Evolutionary conservation across 1,139 yeast genomes (phyloP), one percentile per base, ranked within the genome.

Genomic region (Debaryomyces sp.): DNA sequence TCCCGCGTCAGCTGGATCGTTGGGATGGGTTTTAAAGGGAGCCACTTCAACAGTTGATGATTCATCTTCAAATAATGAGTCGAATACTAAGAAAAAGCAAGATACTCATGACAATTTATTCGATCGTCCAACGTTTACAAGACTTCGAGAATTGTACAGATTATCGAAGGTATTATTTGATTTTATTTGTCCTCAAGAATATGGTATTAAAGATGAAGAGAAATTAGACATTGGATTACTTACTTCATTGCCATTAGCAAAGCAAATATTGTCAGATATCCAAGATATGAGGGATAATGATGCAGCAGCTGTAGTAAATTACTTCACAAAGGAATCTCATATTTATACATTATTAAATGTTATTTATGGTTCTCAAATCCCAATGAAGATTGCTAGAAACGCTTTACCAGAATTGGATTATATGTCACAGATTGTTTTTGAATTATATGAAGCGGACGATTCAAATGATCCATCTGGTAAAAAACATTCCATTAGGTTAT

Each of bases 151-250:
- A 63, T 77, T 95, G 49, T 95, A 92, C 66, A 77, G 94, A 54
- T 76, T 95, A 48, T 89, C 97, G 0, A 95, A 95, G 66, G 97
- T 95, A 4, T 72, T 95, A 55, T 95, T 95, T 70, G 99, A 95
- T 69, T 94, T 94, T 61, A 91, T 95, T 46, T 94, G 99, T 68
- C 99, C 99, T 10, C 98, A 95, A 68, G 99, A 95, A 64, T 95
- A 95, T 63, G 99, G 99, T 54, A 95, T 95, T 57, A 92, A 92
- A 55, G 96, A 91, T 61, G 89, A 88, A 62, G 99, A 95, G 66
- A 95, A 95, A 64, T 77, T 95, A 52, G 99, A 95, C 66, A 95
- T 95, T 72, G 99, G 99, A 2, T 74, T 95, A 51, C 76, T 95
- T 58, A 95, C 99, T 0, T 90, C 97, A 1, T 78, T 95, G 60